Conservation (phyloP, 2,329 filamentous ascomycete genomes). For the Coniella lustricola region DNA sequence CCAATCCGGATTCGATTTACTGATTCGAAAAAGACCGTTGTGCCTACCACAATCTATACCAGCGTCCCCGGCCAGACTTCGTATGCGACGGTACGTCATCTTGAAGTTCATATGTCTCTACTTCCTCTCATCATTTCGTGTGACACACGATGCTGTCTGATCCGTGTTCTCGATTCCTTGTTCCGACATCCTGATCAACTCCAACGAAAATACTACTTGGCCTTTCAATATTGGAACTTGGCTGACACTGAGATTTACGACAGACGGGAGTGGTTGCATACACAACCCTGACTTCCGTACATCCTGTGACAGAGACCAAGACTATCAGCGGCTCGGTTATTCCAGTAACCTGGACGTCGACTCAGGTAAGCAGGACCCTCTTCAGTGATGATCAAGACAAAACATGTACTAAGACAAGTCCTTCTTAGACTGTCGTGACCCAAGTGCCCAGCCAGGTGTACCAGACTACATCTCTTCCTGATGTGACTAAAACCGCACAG, state of each 20-base stretch:
- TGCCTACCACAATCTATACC: slow-evolving; percentile 25
- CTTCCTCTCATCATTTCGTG: too few species aligned
- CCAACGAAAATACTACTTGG: neutral
- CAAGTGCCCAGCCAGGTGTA: slow-evolving; percentile 3
- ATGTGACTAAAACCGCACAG: slow-evolving; percentile 6
- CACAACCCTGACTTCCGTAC: slow-evolving; percentile 36
- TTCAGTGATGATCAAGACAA: neutral
- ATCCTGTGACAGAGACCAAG: slow-evolving; percentile 38
- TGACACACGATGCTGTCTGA: too few species aligned
- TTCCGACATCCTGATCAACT: too few species aligned
- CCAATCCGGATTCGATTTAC: slow-evolving; percentile 18
- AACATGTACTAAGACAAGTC: neutral
- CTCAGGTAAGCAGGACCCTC: slow-evolving; percentile 15
- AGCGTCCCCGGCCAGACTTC: slow-evolving; percentile 27
- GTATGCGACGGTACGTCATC: slow-evolving; percentile 23
- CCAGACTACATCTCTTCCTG: slow-evolving; percentile 6
- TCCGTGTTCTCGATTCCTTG: neutral
- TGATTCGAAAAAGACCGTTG: slow-evolving; percentile 22
- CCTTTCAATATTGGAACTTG: too few species aligned
- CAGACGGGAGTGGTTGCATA: slow-evolving; percentile 32
- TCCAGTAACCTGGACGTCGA: slow-evolving; percentile 33
- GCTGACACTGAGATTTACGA: neutral
- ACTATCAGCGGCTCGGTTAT: slow-evolving; percentile 35
- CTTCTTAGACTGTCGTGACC: slow-evolving; percentile 2
- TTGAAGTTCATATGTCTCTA: too few species aligned